A percentile compares a stretch with the other conserved stretches of the same genome.
These are phyloP conservation scores for Boletus huronensis DNA, from an alignment of 768 basidiomycete species.

Conservation along the genomic window DNA sequence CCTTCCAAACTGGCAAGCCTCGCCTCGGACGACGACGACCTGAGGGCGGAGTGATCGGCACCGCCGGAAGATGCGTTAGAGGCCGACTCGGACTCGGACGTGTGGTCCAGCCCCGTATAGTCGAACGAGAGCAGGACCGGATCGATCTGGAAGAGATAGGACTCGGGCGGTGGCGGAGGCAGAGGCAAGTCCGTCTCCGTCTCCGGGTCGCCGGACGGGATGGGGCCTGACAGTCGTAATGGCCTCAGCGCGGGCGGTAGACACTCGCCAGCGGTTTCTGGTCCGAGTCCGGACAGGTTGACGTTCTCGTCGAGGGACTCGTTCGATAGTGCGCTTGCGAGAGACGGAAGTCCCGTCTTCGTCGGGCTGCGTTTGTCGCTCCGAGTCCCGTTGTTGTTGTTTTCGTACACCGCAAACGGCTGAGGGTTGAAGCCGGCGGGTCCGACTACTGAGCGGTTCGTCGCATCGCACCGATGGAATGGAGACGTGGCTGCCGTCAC, in stretches of 20 bases:
- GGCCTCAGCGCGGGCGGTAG: conserved; percentile 22
- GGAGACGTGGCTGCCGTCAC: neutral
- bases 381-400: neutral
- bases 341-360: conserved; percentile 11
- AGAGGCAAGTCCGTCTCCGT: neutral
- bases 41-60: too few relatives aligned
- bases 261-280: conserved; percentile 1
- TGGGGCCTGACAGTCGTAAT: conserved; percentile 17
- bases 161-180: neutral
- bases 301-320: conserved; percentile 12
- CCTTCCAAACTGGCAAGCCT: neutral
- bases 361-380: neutral
- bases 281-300: conserved; percentile 4
- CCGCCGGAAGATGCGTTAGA: too few relatives aligned
- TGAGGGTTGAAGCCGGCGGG: too few relatives aligned
- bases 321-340: conserved; percentile 19
- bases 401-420: neutral
- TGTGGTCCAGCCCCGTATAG: conserved; percentile 4
- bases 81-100: neutral
- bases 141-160: conserved; percentile 23
- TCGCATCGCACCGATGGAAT: neutral
- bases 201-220: neutral
- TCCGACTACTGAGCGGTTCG: neutral
- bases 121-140: conserved; percentile 22
- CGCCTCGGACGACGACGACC: neutral